These are phyloP conservation scores for Miamiensis avidus DNA, from an alignment of 169 alveolate genomes.

Conservation along the genomic window DNA sequence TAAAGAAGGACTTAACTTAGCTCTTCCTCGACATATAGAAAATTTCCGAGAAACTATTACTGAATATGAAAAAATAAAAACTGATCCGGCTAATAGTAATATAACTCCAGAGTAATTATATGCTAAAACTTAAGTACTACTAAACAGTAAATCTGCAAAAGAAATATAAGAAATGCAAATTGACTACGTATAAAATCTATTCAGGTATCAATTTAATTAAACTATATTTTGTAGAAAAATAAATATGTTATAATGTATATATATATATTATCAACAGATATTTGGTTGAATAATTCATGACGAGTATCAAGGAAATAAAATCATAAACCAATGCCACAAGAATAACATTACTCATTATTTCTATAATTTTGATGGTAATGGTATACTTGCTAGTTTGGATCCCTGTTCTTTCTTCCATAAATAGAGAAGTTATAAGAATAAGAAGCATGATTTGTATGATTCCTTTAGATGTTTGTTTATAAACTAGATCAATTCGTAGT, in stretches of 20 bases:
- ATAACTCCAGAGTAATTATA: neutral
- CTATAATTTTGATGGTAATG: neutral
- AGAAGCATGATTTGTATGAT: conserved; percentile 13
- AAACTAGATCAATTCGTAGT: neutral
- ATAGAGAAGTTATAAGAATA: neutral
- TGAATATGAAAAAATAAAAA: neutral
- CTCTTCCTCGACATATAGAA: conserved; percentile 10
- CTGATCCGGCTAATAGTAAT: neutral
- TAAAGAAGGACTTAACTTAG: neutral
- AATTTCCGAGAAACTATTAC: neutral
- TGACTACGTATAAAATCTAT: conserved; percentile 3
- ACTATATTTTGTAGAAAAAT: too few relatives aligned
- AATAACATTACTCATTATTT: neutral
- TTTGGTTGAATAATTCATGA: neutral
- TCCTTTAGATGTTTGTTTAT: conserved; percentile 2
- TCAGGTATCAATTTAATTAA: conserved; percentile 3
- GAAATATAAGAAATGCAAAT: neutral
- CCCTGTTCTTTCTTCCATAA: neutral
- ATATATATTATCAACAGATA: neutral
- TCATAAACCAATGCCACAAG: neutral
- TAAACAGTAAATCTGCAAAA: neutral
- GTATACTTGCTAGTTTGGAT: conserved; percentile 12
- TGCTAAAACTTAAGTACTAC: neutral
- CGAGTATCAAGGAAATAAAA: conserved; percentile 5
- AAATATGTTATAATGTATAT: neutral